phyloP scores from a whole-genome alignment of 2,329 filamentous ascomycete species.

The Chrysoporthe austroafricana region DNA sequence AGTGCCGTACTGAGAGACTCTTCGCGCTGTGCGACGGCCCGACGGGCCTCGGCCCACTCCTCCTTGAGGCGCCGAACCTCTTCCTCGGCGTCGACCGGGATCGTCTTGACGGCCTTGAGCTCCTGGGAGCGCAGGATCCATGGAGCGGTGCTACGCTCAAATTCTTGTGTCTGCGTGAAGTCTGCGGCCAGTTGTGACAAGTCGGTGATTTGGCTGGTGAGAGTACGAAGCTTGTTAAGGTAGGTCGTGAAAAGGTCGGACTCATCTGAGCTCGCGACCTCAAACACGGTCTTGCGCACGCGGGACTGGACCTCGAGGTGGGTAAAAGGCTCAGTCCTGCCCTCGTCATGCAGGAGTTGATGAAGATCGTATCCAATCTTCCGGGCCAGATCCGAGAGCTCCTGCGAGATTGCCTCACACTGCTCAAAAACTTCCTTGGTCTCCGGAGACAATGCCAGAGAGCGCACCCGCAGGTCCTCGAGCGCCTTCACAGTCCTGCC shows the following conservation, averaged over 20 bases:
- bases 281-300: slow-evolving; percentile 61
- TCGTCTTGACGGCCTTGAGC: slow-evolving; percentile 78
- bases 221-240: slow-evolving; percentile 65
- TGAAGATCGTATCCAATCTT: slow-evolving; percentile 70
- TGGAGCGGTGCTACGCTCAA: slow-evolving; percentile 75
- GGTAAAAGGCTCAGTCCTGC: slow-evolving; percentile 67
- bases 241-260: slow-evolving; percentile 73
- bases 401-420: slow-evolving; percentile 66
- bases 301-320: slow-evolving; percentile 67
- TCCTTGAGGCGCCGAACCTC: slow-evolving; percentile 81
- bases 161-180: slow-evolving; percentile 74
- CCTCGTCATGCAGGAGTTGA: slow-evolving; percentile 70
- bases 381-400: slow-evolving; percentile 68
- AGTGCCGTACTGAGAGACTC: slow-evolving; percentile 82
- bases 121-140: slow-evolving; percentile 85
- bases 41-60: slow-evolving; percentile 77
- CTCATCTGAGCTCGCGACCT: slow-evolving; percentile 59
- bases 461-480: slow-evolving; percentile 76
- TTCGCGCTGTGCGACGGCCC: slow-evolving; percentile 72
- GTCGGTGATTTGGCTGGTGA: slow-evolving; percentile 69
- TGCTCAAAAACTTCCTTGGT: slow-evolving; percentile 71
- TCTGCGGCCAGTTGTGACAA: slow-evolving; percentile 72
- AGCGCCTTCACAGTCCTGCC: slow-evolving; percentile 78
- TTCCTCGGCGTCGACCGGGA: slow-evolving; percentile 81
- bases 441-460: slow-evolving; percentile 71